These are phyloP conservation scores for Amanita exitialis DNA, from an alignment of 768 basidiomycete genomes.

Conservation along the genomic window DNA sequence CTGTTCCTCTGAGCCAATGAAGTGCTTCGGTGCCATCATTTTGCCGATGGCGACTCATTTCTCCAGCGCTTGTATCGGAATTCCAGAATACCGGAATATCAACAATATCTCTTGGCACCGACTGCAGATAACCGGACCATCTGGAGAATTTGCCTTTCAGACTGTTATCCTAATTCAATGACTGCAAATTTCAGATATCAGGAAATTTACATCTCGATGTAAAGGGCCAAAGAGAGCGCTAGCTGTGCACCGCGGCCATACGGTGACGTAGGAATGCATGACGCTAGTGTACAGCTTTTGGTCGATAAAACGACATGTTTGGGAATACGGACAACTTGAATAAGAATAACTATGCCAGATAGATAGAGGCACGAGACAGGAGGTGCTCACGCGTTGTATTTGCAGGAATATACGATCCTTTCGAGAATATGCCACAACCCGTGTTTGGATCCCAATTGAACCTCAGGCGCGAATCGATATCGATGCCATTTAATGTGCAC, in stretches of 20 bases:
- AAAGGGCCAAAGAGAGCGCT: slow-evolving; percentile 52
- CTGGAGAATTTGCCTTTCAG: slow-evolving; percentile 36
- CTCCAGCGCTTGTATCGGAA: slow-evolving; percentile 3
- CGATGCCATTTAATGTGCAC: slow-evolving; percentile 35
- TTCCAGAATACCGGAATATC: slow-evolving; percentile 59
- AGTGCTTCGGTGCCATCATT: slow-evolving; percentile 22
- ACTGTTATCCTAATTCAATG: slow-evolving; percentile 20
- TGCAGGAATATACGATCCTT: slow-evolving; percentile 19
- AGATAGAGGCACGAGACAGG: not conserved
- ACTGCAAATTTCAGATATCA: not conserved
- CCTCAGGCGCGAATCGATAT: slow-evolving; percentile 35
- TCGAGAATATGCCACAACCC: slow-evolving; percentile 27
- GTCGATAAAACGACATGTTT: slow-evolving; percentile 54
- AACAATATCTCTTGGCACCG: slow-evolving; percentile 40
- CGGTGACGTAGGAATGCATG: slow-evolving; percentile 30
- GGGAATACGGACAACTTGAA: slow-evolving; percentile 54
- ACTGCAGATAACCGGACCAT: slow-evolving; percentile 61
- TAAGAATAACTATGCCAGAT: slow-evolving; percentile 1
- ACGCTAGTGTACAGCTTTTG: slow-evolving; percentile 39
- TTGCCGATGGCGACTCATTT: not conserved
- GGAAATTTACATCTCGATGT: slow-evolving; percentile 44
- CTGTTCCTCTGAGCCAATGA: slow-evolving; percentile 33
- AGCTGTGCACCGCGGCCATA: slow-evolving; percentile 53
- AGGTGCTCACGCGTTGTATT: slow-evolving; percentile 25
- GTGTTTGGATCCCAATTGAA: slow-evolving; percentile 19